phyloP scores from a whole-genome alignment of 768 basidiomycete genomes.

The Guyanaporus albipodus region DNA sequence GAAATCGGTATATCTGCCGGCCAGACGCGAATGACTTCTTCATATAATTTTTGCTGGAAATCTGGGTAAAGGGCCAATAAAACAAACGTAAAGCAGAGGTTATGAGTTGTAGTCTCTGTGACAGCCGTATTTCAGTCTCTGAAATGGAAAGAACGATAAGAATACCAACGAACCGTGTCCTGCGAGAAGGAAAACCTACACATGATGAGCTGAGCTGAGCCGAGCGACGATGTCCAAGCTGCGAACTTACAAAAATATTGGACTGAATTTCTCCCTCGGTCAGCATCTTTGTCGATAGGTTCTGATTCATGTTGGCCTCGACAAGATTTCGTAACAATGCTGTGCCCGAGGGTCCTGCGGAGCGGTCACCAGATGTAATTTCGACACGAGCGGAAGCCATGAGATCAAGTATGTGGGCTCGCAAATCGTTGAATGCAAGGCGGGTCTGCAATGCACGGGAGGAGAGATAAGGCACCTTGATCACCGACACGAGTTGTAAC shows the following conservation, averaged over 20 bases:
- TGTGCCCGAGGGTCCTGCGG: conserved; percentile 21
- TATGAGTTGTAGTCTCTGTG: conserved; percentile 46
- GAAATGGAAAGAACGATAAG: too few species aligned
- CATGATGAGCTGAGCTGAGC: not conserved
- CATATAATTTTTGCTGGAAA: conserved; percentile 42
- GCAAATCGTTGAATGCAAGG: conserved; percentile 36
- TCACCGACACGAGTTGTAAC: conserved; percentile 16
- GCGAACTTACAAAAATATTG: conserved; percentile 42
- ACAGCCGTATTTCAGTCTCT: not conserved
- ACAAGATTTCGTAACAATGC: conserved; percentile 45
- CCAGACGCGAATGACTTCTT: conserved; percentile 40
- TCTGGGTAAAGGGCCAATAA: conserved; percentile 50
- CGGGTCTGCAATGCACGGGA: conserved; percentile 27
- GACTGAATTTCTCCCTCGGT: conserved; percentile 46
- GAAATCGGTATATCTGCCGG: conserved; percentile 32
- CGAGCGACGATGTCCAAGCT: not conserved
- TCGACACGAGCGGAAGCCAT: conserved; percentile 37
- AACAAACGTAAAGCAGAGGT: conserved; percentile 39
- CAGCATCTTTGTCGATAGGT: conserved; percentile 28
- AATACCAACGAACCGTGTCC: conserved; percentile 43
- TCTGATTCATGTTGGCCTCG: conserved; percentile 42
- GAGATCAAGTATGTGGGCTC: conserved; percentile 39
- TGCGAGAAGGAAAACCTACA: conserved; percentile 44
- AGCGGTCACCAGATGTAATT: conserved; percentile 27
- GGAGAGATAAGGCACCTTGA: conserved; percentile 36